Conservation (phyloP, 1,284 basidiomycete genomes). For the Papiliotrema fonsecae region DNA sequence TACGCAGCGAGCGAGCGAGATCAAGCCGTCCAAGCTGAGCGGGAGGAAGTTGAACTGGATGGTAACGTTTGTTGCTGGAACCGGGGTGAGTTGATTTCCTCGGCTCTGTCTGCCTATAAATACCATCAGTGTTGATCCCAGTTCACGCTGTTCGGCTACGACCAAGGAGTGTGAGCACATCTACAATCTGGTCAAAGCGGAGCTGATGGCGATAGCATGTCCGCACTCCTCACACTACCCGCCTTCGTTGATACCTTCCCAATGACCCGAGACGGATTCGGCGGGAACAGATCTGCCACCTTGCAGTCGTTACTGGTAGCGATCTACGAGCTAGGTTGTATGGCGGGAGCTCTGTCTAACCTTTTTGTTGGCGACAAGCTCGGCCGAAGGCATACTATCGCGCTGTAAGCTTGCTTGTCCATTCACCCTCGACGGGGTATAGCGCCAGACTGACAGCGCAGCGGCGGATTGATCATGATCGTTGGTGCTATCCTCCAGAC, state of each 20-base stretch:
- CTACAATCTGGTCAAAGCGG: background rate
- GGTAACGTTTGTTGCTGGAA: constrained; percentile 8
- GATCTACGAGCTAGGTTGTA: constrained; percentile 47
- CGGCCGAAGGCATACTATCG: constrained; percentile 34
- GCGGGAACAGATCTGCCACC: constrained; percentile 15
- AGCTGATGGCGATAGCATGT: constrained; percentile 21
- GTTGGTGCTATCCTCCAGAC: constrained; percentile 49
- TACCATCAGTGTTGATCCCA: background rate
- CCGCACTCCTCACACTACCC: constrained; percentile 38
- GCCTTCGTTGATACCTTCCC: constrained; percentile 31
- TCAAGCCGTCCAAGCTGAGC: constrained; percentile 3
- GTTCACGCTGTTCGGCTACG: constrained; percentile 30
- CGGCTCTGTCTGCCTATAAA: background rate
- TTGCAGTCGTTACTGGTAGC: constrained; percentile 44
- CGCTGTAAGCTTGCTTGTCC: constrained; percentile 10
- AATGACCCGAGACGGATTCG: constrained; percentile 21
- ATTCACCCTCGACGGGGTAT: background rate
- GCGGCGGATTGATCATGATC: constrained; percentile 43
- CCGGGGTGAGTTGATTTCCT: constrained; percentile 5
- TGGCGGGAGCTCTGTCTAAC: constrained; percentile 46
- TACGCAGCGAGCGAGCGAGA: background rate
- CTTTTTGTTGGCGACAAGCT: constrained; percentile 45
- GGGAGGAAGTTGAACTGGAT: constrained; percentile 2
- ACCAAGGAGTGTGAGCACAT: constrained; percentile 19
- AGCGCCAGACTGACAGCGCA: constrained; percentile 2